phyloP scores from a whole-genome alignment of 2,329 filamentous ascomycete species.

The Macrophomina pseudophaseolina region DNA sequence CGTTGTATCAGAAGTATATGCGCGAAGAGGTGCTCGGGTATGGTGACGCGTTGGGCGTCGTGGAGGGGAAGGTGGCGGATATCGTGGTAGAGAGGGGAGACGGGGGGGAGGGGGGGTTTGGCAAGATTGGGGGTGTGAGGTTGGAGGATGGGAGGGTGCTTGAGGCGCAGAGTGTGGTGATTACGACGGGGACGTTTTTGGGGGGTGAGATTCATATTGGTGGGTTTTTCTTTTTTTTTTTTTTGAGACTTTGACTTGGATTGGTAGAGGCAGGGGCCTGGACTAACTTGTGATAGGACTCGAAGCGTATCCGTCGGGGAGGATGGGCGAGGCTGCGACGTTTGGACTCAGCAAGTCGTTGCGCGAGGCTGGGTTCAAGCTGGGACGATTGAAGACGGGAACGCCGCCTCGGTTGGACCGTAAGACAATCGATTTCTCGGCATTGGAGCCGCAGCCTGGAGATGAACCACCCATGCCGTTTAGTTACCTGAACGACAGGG shows the following conservation, averaged over 20 bases:
- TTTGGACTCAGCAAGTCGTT: slow-evolving; percentile 91
- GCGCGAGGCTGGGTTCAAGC: slow-evolving; percentile 81
- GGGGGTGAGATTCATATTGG: slow-evolving; percentile 96
- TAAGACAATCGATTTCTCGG: slow-evolving; percentile 78
- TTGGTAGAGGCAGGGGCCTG: background rate
- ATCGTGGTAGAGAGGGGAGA: slow-evolving; percentile 77
- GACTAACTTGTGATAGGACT: slow-evolving; percentile 55
- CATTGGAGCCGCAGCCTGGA: slow-evolving; percentile 74
- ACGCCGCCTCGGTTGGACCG: slow-evolving; percentile 87
- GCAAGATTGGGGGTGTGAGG: slow-evolving; percentile 81
- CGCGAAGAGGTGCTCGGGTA: slow-evolving; percentile 80
- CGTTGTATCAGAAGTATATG: slow-evolving; percentile 90
- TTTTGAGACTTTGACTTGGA: no score
- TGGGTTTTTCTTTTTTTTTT: no score
- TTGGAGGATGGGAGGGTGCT: slow-evolving; percentile 88
- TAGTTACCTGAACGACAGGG: slow-evolving; percentile 82
- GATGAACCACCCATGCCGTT: slow-evolving; percentile 89
- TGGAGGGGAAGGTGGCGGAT: slow-evolving; percentile 89
- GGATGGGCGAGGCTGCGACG: slow-evolving; percentile 92
- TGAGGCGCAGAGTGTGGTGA: slow-evolving; percentile 79
- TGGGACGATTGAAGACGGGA: slow-evolving; percentile 92
- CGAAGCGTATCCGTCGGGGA: slow-evolving; percentile 80
- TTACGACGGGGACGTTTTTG: slow-evolving; percentile 95
- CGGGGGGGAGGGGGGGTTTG: slow-evolving; percentile 64
- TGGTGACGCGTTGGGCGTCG: slow-evolving; percentile 72